Conservation (phyloP, 1,139 yeast genomes). For the Protomyces inundatus region DNA sequence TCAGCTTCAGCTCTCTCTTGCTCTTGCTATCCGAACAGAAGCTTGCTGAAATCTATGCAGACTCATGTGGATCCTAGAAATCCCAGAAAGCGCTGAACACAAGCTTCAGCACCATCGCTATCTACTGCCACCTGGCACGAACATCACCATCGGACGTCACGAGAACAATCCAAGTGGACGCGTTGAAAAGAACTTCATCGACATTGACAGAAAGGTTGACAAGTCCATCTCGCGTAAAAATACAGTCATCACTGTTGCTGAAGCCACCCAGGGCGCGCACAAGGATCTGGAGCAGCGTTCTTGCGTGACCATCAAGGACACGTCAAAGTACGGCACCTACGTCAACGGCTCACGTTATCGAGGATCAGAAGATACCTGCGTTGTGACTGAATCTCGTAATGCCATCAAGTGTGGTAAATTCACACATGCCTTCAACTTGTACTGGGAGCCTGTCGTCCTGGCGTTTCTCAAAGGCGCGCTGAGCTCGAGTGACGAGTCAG, state of each 20-base stretch:
- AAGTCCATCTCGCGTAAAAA: constrained; percentile 18
- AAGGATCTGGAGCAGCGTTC: neutral
- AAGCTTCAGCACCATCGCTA: neutral
- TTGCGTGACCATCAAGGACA: constrained; percentile 4
- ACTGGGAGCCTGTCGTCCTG: constrained; percentile 17
- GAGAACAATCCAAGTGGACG: neutral
- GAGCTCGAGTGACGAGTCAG: constrained; percentile 8
- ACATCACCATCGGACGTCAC: constrained; percentile 5
- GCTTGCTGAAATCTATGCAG: no score
- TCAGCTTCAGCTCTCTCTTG: no score
- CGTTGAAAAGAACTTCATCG: neutral
- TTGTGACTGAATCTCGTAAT: neutral
- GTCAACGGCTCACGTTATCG: neutral
- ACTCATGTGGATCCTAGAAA: constrained; percentile 9
- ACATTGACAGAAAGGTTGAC: constrained; percentile 1
- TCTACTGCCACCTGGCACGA: constrained; percentile 5
- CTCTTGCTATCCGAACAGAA: no score
- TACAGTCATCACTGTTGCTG: constrained; percentile 1
- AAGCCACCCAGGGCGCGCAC: neutral
- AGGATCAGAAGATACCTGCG: neutral
- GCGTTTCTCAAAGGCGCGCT: neutral
- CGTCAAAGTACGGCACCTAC: constrained; percentile 13
- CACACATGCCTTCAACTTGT: neutral
- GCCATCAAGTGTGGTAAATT: neutral
- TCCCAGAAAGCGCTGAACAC: neutral